Evolutionary conservation across 140 eudicot genomes (phyloP), one percentile per base, ranked within the genome.

Genomic region (Stevia rebaudiana): DNA sequence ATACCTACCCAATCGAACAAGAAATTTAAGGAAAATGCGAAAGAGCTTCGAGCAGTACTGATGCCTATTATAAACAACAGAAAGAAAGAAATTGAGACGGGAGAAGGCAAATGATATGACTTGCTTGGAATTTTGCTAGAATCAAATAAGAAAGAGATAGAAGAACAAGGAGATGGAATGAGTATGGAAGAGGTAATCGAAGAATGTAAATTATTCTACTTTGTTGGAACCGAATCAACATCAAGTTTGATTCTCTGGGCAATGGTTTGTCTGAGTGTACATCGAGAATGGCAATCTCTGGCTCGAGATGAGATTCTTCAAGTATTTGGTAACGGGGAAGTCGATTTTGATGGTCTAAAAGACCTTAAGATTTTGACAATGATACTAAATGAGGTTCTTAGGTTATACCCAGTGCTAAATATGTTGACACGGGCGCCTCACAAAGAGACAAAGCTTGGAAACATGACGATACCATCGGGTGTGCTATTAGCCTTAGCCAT

Each of bases 371-470:
- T 70, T 6, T 49, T 73, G 25, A 62, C 79, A 0, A 73, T 68
- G 79, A 73, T 72, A 28, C 49, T 78, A 21, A 33, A 78, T 24
- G 79, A 73, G 76, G 76, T 73, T 21, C 74, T 77, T 40, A 72
- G 82, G 63, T 51, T 68, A 48, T 78, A 78, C 64, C 78, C 79
- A 37, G 65, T 76, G 0, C 54, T 28, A 61, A 7, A 23, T n/a
- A 53, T 5, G 39, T 17, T 40, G 11, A 8, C 21, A 7, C 61
- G 73, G 17, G 40, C 49, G 1, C 49, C 66, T 11, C 18, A 19
- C 13, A 49, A 74, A 8, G 73, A 68, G 8, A 69, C 79, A 21
- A 73, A 68, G 61, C 22, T 78, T 63, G 83, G 79, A 19, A 16
- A 55, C 12, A 51, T 73, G 64, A 59, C 15, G 7, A 2, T 78